phyloP scores from a whole-genome alignment of 331 rosid genomes.

The Acacia pycnantha region DNA sequence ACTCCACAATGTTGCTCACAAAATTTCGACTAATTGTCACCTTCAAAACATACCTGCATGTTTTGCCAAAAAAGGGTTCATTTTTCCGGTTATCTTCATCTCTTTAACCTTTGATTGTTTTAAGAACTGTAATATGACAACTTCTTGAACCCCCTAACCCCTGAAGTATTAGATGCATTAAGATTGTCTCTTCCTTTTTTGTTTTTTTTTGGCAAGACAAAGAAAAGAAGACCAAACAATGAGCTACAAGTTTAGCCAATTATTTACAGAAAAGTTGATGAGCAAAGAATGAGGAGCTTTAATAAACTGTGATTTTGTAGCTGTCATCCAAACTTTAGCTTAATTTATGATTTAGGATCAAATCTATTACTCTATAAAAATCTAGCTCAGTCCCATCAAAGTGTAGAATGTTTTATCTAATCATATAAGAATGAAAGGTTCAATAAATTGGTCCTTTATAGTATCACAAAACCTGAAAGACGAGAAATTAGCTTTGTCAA shows the following conservation, averaged over 20 bases:
- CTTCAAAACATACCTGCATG: constrained; percentile 26
- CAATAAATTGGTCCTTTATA: background rate
- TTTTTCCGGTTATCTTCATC: background rate
- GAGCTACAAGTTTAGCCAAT: background rate
- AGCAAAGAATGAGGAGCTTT: background rate
- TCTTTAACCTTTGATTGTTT: background rate
- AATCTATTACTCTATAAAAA: background rate
- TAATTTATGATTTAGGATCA: background rate
- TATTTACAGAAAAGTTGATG: background rate
- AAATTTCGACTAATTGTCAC: constrained; percentile 29
- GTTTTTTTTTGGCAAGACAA: background rate
- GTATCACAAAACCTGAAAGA: background rate
- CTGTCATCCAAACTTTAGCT: background rate
- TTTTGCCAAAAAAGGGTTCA: background rate
- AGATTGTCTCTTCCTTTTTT: background rate
- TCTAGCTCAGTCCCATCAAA: background rate
- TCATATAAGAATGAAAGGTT: background rate
- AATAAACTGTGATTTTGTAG: background rate
- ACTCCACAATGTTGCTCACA: constrained; percentile 29
- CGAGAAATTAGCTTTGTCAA: background rate
- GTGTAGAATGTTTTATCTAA: background rate
- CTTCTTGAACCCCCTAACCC: background rate
- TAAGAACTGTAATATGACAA: background rate
- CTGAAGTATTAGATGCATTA: background rate
- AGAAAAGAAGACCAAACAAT: background rate